Evolutionary conservation across 1,284 basidiomycete genomes (phyloP).

Genomic region (Exsudoporus floridanus): DNA sequence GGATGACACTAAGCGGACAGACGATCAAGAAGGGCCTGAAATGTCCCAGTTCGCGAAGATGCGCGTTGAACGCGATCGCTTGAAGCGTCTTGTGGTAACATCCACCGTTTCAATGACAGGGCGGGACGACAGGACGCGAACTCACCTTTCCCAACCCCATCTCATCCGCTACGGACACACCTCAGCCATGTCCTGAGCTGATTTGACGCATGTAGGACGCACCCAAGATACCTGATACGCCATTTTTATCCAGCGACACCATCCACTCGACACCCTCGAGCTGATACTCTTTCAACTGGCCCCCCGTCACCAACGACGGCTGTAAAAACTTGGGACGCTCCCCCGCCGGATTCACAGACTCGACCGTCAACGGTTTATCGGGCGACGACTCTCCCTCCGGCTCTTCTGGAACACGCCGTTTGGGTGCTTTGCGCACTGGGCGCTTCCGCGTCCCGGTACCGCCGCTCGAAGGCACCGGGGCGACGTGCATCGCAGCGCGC

Average conservation of each 20-base stretch:
- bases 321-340: constrained; percentile 55
- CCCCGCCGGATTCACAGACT: constrained; percentile 10
- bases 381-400: constrained; percentile 26
- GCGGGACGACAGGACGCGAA: neutral
- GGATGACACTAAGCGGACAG: constrained; percentile 87
- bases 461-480: constrained; percentile 18
- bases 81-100: constrained; percentile 71
- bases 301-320: constrained; percentile 81
- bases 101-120: neutral
- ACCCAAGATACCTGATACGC: constrained; percentile 92
- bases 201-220: constrained; percentile 24
- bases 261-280: constrained; percentile 97
- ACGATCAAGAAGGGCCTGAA: constrained; percentile 86
- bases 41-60: constrained; percentile 76
- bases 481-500: constrained; percentile 39
- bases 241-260: constrained; percentile 89
- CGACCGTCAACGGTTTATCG: constrained; percentile 15
- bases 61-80: constrained; percentile 89
- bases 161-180: constrained; percentile 66
- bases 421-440: constrained; percentile 29
- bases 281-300: constrained; percentile 86
- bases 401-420: constrained; percentile 39
- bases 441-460: constrained; percentile 16
- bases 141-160: constrained; percentile 90
- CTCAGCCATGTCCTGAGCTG: neutral